phyloP scores from a whole-genome alignment of 202 grass and related monocot genomes.

The Panicum virgatum region DNA sequence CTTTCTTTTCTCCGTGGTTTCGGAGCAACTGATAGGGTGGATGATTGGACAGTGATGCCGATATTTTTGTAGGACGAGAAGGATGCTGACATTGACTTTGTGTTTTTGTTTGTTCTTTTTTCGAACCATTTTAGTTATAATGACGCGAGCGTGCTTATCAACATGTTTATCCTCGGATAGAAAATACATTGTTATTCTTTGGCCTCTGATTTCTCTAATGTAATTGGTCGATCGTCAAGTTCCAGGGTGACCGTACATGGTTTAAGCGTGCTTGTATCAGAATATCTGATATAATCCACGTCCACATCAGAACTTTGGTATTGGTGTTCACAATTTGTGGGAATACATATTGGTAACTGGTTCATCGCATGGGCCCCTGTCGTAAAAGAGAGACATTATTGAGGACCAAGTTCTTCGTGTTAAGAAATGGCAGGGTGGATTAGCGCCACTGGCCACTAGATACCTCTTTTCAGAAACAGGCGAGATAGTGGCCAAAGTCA shows the following conservation, averaged over 20 bases:
- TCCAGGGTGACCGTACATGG: neutral
- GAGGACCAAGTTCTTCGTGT: neutral
- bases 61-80: constrained; percentile 7
- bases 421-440: neutral
- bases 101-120: neutral
- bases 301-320: neutral
- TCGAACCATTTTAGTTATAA: neutral
- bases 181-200: neutral
- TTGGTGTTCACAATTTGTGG: neutral
- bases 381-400: neutral
- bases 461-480: neutral
- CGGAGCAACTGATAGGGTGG: neutral
- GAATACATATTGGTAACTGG: no score
- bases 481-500: neutral
- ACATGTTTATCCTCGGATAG: neutral
- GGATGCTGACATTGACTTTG: neutral
- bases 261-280: neutral
- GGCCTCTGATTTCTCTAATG: neutral
- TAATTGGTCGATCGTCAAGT: no score
- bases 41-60: neutral
- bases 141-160: neutral
- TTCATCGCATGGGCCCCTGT: neutral
- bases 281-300: neutral
- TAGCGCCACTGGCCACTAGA: neutral
- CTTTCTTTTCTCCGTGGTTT: neutral